Conservation (phyloP, 139 green algal species). For the Tetraselmis striata region DNA sequence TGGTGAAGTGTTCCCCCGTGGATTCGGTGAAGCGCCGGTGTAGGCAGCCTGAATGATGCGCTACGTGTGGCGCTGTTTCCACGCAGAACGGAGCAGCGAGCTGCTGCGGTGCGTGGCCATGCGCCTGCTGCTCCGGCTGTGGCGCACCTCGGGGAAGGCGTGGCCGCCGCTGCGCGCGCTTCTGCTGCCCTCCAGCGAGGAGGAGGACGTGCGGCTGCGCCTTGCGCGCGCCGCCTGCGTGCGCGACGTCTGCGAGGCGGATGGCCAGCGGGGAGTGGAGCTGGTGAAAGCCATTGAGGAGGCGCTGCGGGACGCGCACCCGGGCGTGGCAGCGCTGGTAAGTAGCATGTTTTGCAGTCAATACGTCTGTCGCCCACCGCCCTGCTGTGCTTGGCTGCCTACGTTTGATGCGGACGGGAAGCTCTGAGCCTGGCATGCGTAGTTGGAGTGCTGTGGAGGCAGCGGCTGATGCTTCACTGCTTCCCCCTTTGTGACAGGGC, state of each 20-base stretch:
- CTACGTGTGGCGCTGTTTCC: too few relatives aligned
- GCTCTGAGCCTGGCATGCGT: too few relatives aligned
- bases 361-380: slow-evolving; percentile 30
- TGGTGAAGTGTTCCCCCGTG: too few relatives aligned
- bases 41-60: too few relatives aligned
- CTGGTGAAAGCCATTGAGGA: slow-evolving; percentile 39
- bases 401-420: too few relatives aligned
- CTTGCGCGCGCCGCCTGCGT: slow-evolving; percentile 29
- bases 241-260: slow-evolving; percentile 15
- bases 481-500: too few relatives aligned
- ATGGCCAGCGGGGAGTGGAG: slow-evolving; percentile 31
- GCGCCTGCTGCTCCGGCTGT: slow-evolving; percentile 35
- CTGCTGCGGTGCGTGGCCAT: slow-evolving; percentile 36
- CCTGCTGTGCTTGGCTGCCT: slow-evolving; percentile 31
- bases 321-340: slow-evolving; percentile 26
- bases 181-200: slow-evolving; percentile 11
- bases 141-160: slow-evolving; percentile 17
- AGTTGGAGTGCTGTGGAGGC: too few relatives aligned
- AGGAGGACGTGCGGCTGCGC: slow-evolving; percentile 19
- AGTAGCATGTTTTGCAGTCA: too few relatives aligned
- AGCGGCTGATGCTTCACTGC: too few relatives aligned
- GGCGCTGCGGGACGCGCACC: slow-evolving; percentile 21
- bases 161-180: slow-evolving; percentile 25
- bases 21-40: too few relatives aligned
- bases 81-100: not conserved